These are phyloP conservation scores for Ustilago curta DNA, from an alignment of 1,284 basidiomycete species.

Conservation along the genomic window DNA sequence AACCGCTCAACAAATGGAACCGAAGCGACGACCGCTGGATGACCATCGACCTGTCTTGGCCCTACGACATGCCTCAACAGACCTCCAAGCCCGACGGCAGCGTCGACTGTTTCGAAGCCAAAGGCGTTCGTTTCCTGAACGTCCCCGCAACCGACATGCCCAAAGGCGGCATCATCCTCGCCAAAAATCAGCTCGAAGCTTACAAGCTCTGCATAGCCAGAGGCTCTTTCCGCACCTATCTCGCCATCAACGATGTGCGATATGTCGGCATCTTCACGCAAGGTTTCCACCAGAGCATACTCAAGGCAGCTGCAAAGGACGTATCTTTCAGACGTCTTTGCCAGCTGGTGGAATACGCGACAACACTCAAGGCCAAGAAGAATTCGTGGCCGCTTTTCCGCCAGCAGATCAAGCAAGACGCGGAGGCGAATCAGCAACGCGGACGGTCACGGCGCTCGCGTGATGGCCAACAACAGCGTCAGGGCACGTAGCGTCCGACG, in stretches of 20 bases:
- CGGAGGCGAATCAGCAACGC: not conserved
- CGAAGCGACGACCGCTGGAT: conserved; percentile 1
- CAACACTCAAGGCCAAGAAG: conserved; percentile 3
- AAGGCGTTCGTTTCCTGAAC: conserved; percentile 9
- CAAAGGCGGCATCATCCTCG: conserved; percentile 7
- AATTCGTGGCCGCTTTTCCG: not conserved
- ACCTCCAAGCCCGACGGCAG: not conserved
- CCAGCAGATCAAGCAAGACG: not conserved
- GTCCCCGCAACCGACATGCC: conserved; percentile 2
- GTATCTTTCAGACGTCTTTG: conserved; percentile 11
- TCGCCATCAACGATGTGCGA: not conserved
- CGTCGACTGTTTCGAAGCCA: conserved; percentile 1
- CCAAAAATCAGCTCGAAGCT: not conserved
- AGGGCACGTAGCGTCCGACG: too few species aligned
- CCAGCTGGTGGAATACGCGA: conserved; percentile 2
- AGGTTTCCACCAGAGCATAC: not conserved
- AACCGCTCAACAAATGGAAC: too few species aligned
- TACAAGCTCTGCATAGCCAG: not conserved
- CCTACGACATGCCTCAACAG: not conserved
- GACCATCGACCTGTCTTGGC: conserved; percentile 11
- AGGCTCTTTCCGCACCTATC: not conserved
- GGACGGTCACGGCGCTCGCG: not conserved
- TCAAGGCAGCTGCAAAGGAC: not conserved
- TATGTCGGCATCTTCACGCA: not conserved
- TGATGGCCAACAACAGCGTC: too few species aligned